Evolutionary conservation across 768 basidiomycete genomes (phyloP).

Genomic region (Russula vinacea): DNA sequence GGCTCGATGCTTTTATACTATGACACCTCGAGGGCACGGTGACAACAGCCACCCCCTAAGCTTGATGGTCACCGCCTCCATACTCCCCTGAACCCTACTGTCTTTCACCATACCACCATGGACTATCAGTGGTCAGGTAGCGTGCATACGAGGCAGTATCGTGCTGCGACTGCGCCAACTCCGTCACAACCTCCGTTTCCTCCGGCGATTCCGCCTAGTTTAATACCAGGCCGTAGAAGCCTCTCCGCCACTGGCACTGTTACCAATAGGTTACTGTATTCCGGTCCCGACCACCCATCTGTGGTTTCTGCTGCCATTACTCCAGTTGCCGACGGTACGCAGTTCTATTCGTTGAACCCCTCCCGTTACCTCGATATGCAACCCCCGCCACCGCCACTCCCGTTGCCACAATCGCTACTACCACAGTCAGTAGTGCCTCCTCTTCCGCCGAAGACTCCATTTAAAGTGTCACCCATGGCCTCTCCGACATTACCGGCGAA

Average conservation of each 20-base stretch:
- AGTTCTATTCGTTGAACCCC: constrained; percentile 3
- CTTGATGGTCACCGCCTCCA: too few relatives aligned
- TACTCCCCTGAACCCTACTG: background rate
- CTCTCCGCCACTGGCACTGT: background rate
- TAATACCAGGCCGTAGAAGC: constrained; percentile 16
- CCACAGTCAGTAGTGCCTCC: constrained; percentile 11
- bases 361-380: constrained; percentile 8
- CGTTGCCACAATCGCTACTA: background rate
- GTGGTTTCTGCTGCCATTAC: background rate
- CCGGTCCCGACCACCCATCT: background rate
- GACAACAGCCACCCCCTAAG: constrained; percentile 6
- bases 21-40: background rate
- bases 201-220: constrained; percentile 12
- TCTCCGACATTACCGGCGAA: constrained; percentile 17
- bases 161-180: constrained; percentile 10
- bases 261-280: background rate
- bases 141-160: background rate
- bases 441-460: constrained; percentile 20
- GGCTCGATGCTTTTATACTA: background rate
- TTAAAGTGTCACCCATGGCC: constrained; percentile 4
- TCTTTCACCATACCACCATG: background rate
- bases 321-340: background rate
- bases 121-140: background rate
- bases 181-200: background rate
- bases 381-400: background rate